Conservation (phyloP, 148 eudicot genomes). For the Beta vulgaris region DNA sequence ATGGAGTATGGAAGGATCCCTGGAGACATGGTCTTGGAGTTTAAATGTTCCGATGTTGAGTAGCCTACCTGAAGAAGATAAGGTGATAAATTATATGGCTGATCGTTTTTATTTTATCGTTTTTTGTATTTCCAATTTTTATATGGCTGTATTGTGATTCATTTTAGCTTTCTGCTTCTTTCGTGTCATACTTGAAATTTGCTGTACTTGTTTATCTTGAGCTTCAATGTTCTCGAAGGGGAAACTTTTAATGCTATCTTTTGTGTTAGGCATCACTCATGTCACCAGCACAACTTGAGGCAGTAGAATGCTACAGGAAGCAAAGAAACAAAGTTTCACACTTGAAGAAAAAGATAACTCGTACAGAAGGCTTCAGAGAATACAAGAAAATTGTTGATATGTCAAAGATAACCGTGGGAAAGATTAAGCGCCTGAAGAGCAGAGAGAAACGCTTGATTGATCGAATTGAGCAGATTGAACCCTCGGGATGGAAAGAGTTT, state of each 20-base stretch:
- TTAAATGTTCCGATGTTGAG: constrained; percentile 88
- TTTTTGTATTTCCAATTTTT: neutral
- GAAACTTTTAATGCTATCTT: neutral
- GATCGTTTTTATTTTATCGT: neutral
- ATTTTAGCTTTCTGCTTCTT: neutral
- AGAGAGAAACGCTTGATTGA: constrained; percentile 68
- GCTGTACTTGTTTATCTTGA: neutral
- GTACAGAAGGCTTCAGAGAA: constrained; percentile 88
- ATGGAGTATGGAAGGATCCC: constrained; percentile 90
- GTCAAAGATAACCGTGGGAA: constrained; percentile 73
- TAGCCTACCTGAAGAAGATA: constrained; percentile 86
- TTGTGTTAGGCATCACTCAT: constrained; percentile 51
- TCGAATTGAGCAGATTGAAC: constrained; percentile 93
- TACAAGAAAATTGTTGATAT: constrained; percentile 74
- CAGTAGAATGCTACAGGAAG: constrained; percentile 71
- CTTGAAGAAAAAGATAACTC: constrained; percentile 78
- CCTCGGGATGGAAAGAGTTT: constrained; percentile 99
- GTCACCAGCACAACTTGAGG: constrained; percentile 63
- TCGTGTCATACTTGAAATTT: constrained; percentile 5
- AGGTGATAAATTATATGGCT: constrained; percentile 38
- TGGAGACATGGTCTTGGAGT: constrained; percentile 99
- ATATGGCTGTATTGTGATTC: neutral
- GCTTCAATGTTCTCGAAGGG: neutral
- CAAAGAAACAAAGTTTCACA: constrained; percentile 89
- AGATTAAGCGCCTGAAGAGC: constrained; percentile 73